Evolutionary conservation across 129 eudicot species (phyloP).

Genomic region (Escallonia rubra): DNA sequence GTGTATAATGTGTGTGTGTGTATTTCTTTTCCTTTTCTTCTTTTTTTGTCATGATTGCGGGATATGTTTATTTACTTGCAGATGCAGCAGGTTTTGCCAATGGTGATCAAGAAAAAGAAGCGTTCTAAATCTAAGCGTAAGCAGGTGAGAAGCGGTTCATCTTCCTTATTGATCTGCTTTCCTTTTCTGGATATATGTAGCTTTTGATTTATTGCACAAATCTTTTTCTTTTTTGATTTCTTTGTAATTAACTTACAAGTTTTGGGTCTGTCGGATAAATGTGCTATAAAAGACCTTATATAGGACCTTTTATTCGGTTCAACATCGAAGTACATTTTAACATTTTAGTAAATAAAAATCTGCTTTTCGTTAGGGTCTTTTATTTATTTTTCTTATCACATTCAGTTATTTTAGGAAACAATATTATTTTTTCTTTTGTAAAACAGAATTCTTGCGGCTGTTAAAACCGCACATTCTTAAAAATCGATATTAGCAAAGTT

Average conservation of each 20-base stretch:
- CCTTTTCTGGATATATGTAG: slow-evolving; percentile 7
- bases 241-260: slow-evolving; percentile 2
- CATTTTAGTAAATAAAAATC: neutral
- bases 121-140: slow-evolving; percentile 42
- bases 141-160: slow-evolving; percentile 21
- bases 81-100: slow-evolving; percentile 34
- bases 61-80: slow-evolving; percentile 4
- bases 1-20: neutral
- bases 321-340: neutral
- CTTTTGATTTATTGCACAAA: slow-evolving; percentile 9
- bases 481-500: too few relatives aligned
- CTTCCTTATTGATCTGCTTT: slow-evolving; percentile 12
- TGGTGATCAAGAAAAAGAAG: slow-evolving; percentile 28
- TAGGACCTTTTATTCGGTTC: neutral
- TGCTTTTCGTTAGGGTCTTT: neutral
- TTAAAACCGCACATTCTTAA: too few relatives aligned
- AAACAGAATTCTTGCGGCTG: too few relatives aligned
- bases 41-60: slow-evolving; percentile 7
- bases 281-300: slow-evolving; percentile 1
- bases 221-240: slow-evolving; percentile 21
- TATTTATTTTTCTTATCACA: too few relatives aligned
- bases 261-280: neutral
- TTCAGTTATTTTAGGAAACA: too few relatives aligned
- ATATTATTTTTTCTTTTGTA: too few relatives aligned
- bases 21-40: slow-evolving; percentile 12